Evolutionary conservation across 2,329 filamentous ascomycete genomes (phyloP), one percentile per base, ranked within the genome.

Genomic region (Zasmidium cellare): DNA sequence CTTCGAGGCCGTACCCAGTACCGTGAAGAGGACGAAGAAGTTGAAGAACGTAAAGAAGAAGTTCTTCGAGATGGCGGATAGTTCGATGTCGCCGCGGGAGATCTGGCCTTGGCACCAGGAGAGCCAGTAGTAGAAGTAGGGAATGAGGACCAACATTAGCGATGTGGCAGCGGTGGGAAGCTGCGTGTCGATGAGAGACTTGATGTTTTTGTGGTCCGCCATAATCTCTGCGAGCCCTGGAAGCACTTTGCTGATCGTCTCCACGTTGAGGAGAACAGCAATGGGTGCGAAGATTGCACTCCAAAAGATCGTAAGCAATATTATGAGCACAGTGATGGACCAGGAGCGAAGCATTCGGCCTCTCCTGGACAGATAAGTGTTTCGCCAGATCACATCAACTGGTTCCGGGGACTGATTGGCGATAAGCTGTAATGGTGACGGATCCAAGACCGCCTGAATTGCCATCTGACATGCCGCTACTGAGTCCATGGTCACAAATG

Each of bases 41-140:
- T 99, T 99, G 84, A 99, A 97, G 76, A 99, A 99, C 9, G 90
- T 92, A 73, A 99, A 99, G 81, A 97, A 71, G 77, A 97, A 99
- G 75, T 97, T 99, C 78, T 99, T 99, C 54, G 91, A 96, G 64
- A 99, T 93, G 46, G 96, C 82, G 0, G 94, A 97, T 6, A 99
- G 82, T 74, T 97, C 94, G 20, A 99, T 87, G 61, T 99, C 94
- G 46, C 91, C 91, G 67, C 92, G 90, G 0, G 94, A 97, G 52
- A 96, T 91, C 87, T 96, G 96, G 50, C 94, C 94, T 77, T 99
- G 94, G 53, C 86, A 83, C 72, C 92, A 92, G 2, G 93, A 91
- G 11, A 99, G 83, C 79, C 87, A 97, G 67, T 96, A 92, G 77
- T 99, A 99, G 0, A 99, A 79, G 71, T 96, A 97, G 0, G 94